A percentile compares a stretch with the other conserved stretches of the same genome.
phyloP scores from a whole-genome alignment of 116 monocot genomes.

The Cymodocea nodosa region DNA sequence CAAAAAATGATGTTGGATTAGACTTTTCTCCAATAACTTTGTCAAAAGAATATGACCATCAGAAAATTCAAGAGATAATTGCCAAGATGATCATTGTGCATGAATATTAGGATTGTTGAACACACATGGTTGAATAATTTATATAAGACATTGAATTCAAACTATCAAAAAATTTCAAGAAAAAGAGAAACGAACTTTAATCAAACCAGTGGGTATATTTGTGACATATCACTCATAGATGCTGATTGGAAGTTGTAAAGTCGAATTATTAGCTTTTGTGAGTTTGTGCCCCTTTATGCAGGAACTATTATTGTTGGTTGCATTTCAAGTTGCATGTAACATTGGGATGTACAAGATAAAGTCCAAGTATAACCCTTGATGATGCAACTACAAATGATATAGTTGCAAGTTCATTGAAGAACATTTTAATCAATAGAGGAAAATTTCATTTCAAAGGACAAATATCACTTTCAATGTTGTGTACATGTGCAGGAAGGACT shows the following conservation, averaged over 20 bases:
- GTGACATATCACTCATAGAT: constrained; percentile 1
- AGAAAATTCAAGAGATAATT: neutral
- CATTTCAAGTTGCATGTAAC: neutral
- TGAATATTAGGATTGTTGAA: neutral
- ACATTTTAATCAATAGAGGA: neutral
- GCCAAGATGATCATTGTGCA: constrained; percentile 3
- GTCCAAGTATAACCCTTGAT: neutral
- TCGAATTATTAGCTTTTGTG: neutral
- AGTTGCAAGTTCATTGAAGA: neutral
- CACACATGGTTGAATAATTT: neutral
- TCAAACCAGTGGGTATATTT: constrained; percentile 1
- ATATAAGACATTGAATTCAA: neutral
- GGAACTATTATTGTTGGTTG: neutral
- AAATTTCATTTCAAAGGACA: constrained; percentile 2
- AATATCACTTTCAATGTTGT: neutral
- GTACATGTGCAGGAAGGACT: neutral
- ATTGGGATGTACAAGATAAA: neutral
- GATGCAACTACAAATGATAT: neutral
- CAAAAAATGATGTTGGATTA: neutral
- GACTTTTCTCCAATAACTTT: neutral
- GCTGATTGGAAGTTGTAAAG: neutral
- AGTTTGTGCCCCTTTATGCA: neutral
- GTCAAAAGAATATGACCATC: neutral
- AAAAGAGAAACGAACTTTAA: neutral
- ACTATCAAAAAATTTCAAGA: neutral